Percentiles rank a stretch among this genome's conserved stretches.
Conservation (phyloP, 495 filamentous ascomycete genomes). For the Gamarada debralockiae region DNA sequence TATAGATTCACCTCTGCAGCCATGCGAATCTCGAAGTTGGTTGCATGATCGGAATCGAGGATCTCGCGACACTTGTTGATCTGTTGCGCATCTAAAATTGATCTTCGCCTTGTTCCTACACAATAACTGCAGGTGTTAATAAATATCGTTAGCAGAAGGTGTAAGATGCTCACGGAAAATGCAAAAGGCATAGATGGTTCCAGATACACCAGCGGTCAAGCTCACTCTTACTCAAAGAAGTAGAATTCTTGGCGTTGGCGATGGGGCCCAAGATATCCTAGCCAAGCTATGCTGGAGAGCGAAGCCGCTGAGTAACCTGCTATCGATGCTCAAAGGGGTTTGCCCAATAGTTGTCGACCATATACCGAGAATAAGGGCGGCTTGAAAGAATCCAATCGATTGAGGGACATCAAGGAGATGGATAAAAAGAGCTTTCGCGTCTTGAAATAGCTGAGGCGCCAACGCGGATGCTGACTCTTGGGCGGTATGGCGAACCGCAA, state of each 20-base stretch:
- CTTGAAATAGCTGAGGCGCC: conserved; percentile 36
- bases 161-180: conserved; percentile 31
- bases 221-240: background rate
- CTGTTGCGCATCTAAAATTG: conserved; percentile 35
- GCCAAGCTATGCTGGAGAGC: conserved; percentile 39
- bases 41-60: conserved; percentile 35
- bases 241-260: conserved; percentile 13
- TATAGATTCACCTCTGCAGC: conserved; percentile 42
- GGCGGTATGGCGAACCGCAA: conserved; percentile 41
- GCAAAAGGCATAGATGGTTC: conserved; percentile 44
- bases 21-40: conserved; percentile 44
- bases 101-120: conserved; percentile 38
- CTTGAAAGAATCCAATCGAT: conserved; percentile 42
- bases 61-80: conserved; percentile 35
- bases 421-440: conserved; percentile 33
- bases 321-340: conserved; percentile 42
- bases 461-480: conserved; percentile 33
- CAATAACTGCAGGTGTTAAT: conserved; percentile 26
- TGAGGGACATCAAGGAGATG: conserved; percentile 35
- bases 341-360: conserved; percentile 48
- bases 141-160: background rate
- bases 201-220: conserved; percentile 36
- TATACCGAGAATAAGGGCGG: conserved; percentile 37
- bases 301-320: conserved; percentile 43
- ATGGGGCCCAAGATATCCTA: conserved; percentile 33